Conservation (phyloP, 2,329 filamentous ascomycete species). For the Chrysosporium keratinophilum region DNA sequence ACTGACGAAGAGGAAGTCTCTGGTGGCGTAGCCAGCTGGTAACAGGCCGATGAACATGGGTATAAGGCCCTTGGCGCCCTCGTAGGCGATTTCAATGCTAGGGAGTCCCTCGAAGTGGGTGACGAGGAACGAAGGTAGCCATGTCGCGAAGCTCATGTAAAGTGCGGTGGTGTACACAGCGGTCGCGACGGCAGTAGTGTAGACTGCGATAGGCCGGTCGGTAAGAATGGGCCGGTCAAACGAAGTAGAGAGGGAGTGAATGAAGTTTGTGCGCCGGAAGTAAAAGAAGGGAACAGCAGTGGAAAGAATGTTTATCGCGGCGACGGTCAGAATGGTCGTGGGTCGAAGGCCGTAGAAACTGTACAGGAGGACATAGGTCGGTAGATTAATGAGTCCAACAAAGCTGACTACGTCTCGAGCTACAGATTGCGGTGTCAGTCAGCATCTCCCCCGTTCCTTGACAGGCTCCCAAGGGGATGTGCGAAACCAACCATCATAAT, state of each 20-base stretch:
- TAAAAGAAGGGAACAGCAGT: constrained; percentile 64
- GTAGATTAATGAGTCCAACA: constrained; percentile 61
- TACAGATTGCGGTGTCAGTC: background rate
- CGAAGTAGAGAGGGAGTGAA: constrained; percentile 48
- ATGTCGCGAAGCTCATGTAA: constrained; percentile 57
- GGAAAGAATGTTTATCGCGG: constrained; percentile 58
- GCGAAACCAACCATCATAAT: constrained; percentile 50
- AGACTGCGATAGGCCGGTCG: constrained; percentile 52
- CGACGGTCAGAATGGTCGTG: constrained; percentile 49
- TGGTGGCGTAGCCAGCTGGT: constrained; percentile 60
- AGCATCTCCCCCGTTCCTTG: background rate
- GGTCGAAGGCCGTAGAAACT: constrained; percentile 66
- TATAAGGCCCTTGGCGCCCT: constrained; percentile 45
- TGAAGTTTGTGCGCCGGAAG: constrained; percentile 55
- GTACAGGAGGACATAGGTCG: constrained; percentile 62
- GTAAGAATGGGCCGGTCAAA: constrained; percentile 49
- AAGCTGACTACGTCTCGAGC: constrained; percentile 50
- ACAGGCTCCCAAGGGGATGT: background rate
- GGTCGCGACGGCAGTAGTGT: constrained; percentile 58
- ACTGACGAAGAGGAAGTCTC: constrained; percentile 61
- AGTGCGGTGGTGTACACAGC: constrained; percentile 66
- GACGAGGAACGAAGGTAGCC: constrained; percentile 62
- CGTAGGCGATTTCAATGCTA: constrained; percentile 57
- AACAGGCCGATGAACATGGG: constrained; percentile 45
- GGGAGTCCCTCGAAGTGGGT: constrained; percentile 62